These are phyloP conservation scores for Lycium ferocissimum DNA, from an alignment of 257 asterid species.

Conservation along the genomic window DNA sequence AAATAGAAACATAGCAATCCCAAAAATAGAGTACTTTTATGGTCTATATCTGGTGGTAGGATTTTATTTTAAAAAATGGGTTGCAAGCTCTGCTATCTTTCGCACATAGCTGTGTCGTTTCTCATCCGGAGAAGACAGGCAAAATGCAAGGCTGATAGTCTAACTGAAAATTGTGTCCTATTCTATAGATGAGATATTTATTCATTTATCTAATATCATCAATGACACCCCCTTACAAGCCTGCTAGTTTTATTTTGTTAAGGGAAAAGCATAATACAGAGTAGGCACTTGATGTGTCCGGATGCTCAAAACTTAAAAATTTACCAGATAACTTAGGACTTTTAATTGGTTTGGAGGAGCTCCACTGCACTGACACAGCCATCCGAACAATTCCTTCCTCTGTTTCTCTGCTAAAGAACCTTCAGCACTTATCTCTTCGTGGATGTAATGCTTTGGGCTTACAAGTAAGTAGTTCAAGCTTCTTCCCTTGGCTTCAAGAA, in stretches of 20 bases:
- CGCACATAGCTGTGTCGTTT: conserved; percentile 33
- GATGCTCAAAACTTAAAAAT: conserved; percentile 29
- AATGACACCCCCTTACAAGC: not conserved
- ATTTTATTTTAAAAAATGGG: conserved; percentile 16
- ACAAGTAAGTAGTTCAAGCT: not conserved
- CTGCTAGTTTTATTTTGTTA: not conserved
- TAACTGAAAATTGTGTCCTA: not conserved
- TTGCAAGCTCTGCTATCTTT: conserved; percentile 32
- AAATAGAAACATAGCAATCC: not conserved
- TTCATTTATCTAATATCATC: not conserved
- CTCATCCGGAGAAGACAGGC: not conserved
- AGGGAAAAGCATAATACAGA: no score
- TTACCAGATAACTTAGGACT: conserved; percentile 19
- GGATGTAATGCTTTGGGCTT: not conserved
- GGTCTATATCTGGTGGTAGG: conserved; percentile 27
- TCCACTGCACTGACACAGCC: conserved; percentile 16
- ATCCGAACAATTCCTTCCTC: conserved; percentile 7
- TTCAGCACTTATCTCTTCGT: conserved; percentile 20
- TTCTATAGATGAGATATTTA: not conserved
- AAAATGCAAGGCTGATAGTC: conserved; percentile 26
- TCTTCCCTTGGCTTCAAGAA: not conserved
- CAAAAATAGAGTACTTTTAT: not conserved
- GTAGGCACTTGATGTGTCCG: conserved; percentile 7
- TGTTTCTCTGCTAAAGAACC: conserved; percentile 4
- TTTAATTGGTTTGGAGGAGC: conserved; percentile 19